Percentiles rank a stretch among this genome's conserved stretches.
These are phyloP conservation scores for Serendipita sp. DNA, from an alignment of 768 basidiomycete genomes.

Conservation along the genomic window DNA sequence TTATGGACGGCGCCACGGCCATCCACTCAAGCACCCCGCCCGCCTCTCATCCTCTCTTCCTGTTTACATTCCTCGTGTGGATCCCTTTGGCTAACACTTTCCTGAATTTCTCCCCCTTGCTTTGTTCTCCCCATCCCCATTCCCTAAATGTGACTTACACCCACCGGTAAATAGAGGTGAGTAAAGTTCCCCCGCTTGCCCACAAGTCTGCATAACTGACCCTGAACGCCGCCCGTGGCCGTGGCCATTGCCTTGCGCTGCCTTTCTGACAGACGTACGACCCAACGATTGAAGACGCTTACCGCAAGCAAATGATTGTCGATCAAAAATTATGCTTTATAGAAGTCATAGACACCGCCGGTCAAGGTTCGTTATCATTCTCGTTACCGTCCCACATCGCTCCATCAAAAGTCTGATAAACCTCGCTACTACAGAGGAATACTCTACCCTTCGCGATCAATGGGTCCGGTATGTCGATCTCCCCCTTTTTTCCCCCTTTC, in stretches of 20 bases:
- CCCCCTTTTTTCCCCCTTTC: slow-evolving; percentile 8
- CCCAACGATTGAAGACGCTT: slow-evolving; percentile 96
- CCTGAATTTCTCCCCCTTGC: not conserved
- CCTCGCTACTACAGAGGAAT: slow-evolving; percentile 54
- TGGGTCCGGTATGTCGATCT: slow-evolving; percentile 64
- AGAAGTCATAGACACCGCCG: slow-evolving; percentile 94
- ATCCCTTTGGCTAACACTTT: not conserved
- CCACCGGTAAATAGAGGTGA: not conserved
- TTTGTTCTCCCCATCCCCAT: no score
- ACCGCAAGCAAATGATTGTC: slow-evolving; percentile 86
- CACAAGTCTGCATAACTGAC: not conserved
- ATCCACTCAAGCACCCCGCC: not conserved
- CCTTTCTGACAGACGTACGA: slow-evolving; percentile 60
- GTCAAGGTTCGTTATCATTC: slow-evolving; percentile 54
- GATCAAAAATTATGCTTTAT: slow-evolving; percentile 92
- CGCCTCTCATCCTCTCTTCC: not conserved
- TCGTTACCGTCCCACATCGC: slow-evolving; percentile 5
- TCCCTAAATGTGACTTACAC: not conserved
- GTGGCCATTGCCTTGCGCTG: slow-evolving; percentile 5
- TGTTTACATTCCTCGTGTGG: not conserved
- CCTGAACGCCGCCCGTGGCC: slow-evolving; percentile 1
- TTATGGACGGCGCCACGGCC: not conserved
- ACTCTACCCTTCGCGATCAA: slow-evolving; percentile 89
- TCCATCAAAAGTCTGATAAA: slow-evolving; percentile 9
- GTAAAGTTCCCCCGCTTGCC: not conserved